Evolutionary conservation across 1,284 basidiomycete genomes (phyloP), one percentile per base, ranked within the genome.

Genomic region (Ceratobasidium sp.): DNA sequence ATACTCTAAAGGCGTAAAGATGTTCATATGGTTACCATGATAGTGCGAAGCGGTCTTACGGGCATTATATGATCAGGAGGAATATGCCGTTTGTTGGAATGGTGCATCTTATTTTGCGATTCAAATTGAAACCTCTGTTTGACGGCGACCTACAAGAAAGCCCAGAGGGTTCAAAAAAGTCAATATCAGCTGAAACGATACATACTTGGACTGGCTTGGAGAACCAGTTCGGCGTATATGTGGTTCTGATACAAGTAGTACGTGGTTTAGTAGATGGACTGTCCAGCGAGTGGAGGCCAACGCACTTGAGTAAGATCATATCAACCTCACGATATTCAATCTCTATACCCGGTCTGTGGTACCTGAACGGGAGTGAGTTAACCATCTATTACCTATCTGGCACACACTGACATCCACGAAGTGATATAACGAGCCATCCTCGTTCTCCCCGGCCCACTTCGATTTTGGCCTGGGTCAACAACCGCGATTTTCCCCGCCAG

Each of bases 191-290:
- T n/a, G n/a, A n/a, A n/a, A n/a, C n/a, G n/a, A n/a, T 20, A 7
- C 56, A 12, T 64, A 75, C 72, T 28, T 13, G 15, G 4, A 63
- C 18, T 12, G 58, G 42, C 18, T 75, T 75, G 63, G 72, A 64
- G 26, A 51, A 75, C 60, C 72, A 75, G 13, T 63, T 63, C 28
- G 72, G 58, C 5, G 60, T 44, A 40, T 75, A 75, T 4, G 72
- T 75, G 26, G 44, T 61, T 26, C 70, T 72, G 28, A 13, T 46
- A 46, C 9, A 9, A 60, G 6, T 26, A 10, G 9, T 60, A 60
- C 56, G 6, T 60, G 26, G 20, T 28, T 28, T 5, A 60, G 6
- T 33, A n/a, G n/a, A n/a, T n/a, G n/a, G n/a, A n/a, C n/a, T n/a
- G n/a, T n/a, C n/a, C n/a, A n/a, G n/a, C n/a, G n/a, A n/a, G n/a